Base-by-base conservation (phyloP, 2,329 filamentous ascomycete genomes). In the Elsinoe australis region DNA sequence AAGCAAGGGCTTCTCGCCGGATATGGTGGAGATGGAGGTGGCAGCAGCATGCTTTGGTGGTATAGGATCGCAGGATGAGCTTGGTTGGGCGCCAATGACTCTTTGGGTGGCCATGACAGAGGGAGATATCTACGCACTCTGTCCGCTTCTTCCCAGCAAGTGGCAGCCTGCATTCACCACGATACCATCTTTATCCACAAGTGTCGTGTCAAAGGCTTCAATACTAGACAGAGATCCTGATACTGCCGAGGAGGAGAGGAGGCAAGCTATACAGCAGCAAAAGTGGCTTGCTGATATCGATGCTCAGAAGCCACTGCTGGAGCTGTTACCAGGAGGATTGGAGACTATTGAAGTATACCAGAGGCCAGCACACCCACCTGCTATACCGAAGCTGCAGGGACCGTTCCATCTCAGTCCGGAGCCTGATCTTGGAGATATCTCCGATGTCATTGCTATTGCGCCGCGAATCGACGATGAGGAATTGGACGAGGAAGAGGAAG, bases 31-130 rank as follows among this genome's bases (percentile, higher is more conserved):
- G 62, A 94, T 98, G 83, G 86, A 95, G 60, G 87, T 94, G 17
- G 87, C 88, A 3, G 83, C 89, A 1, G 88, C 89, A 44, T 86
- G 82, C 62, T 98, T 98, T 68, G 90, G 88, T 10, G 88, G 88
- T 19, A 70, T 63, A 44, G 77, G 75, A 7, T 69, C 65, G 49
- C 71, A 75, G 47, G 75, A 74, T 29, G 76, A 81, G 54, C 72
- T 79, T 58, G 76, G 76, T 1, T 98, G 92, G 92, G 85, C 88
- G 5, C 80, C 89, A 7, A 95, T 95, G 85, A 96, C 92, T 0
- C 73, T 98, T 8, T 98, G 90, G 87, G 71, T 96, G 45, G 88
- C 89, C n/a, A 98, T 95, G 85, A 80, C 80, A 29, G 85, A 87
- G 51, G 92, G 92, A 3, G 89, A 95, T 60, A 77, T 96, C 4